phyloP scores from a whole-genome alignment of 2,329 filamentous ascomycete species.

The Monilinia aucupariae region DNA sequence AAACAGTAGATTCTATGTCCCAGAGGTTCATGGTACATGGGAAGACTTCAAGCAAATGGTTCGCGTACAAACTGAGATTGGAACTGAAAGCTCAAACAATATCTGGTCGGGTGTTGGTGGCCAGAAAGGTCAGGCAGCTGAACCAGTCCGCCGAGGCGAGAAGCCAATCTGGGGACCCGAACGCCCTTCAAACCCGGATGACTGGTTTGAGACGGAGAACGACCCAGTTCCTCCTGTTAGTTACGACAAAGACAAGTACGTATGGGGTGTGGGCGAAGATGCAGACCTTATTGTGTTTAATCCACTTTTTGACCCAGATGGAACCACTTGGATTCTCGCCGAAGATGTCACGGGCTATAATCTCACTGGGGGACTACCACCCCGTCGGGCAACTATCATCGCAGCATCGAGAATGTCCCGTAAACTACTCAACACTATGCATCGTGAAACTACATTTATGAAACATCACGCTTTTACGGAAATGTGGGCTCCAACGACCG shows the following conservation, averaged over 20 bases:
- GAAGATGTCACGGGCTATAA: conserved; percentile 86
- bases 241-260: conserved; percentile 73
- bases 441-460: conserved; percentile 76
- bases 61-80: conserved; percentile 68
- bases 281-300: conserved; percentile 90
- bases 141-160: conserved; percentile 41
- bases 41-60: conserved; percentile 75
- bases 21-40: conserved; percentile 70
- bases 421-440: conserved; percentile 78
- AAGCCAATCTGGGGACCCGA: conserved; percentile 80
- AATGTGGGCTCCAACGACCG: conserved; percentile 89
- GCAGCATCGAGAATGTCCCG: conserved; percentile 79
- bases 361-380: conserved; percentile 54
- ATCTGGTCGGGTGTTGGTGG: conserved; percentile 53
- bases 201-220: conserved; percentile 68
- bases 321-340: conserved; percentile 75
- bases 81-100: conserved; percentile 59
- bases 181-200: conserved; percentile 59
- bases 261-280: conserved; percentile 85
- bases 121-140: conserved; percentile 31
- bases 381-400: conserved; percentile 81
- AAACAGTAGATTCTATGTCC: conserved; percentile 71
- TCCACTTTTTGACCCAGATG: conserved; percentile 83
- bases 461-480: conserved; percentile 91
- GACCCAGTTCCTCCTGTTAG: conserved; percentile 66